phyloP scores from a whole-genome alignment of 1,284 basidiomycete genomes.

The Naganishia cerealis region DNA sequence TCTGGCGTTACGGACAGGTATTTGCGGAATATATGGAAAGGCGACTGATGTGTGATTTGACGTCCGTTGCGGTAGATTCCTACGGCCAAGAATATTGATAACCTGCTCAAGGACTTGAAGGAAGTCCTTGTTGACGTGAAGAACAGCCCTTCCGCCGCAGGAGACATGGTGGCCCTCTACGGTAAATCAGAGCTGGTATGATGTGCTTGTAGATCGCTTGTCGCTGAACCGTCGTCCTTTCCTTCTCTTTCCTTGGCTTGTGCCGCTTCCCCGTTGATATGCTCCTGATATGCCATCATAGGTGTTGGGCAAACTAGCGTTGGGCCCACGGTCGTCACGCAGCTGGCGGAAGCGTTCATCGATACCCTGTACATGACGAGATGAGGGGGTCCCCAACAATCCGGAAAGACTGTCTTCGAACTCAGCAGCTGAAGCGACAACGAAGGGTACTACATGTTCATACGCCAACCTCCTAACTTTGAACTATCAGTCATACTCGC shows the following conservation, averaged over 20 bases:
- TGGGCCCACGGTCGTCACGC: conserved; percentile 82
- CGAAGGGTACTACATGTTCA: neutral
- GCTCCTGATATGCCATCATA: conserved; percentile 43
- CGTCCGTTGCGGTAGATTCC: conserved; percentile 56
- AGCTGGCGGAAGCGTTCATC: conserved; percentile 76
- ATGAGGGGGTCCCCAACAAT: neutral
- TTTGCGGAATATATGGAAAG: neutral
- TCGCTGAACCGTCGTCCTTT: neutral
- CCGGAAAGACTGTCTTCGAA: neutral
- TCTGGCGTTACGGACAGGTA: neutral
- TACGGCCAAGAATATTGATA: conserved; percentile 48
- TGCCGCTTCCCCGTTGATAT: neutral
- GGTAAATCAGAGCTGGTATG: conserved; percentile 60
- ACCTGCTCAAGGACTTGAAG: conserved; percentile 62
- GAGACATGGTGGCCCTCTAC: conserved; percentile 82
- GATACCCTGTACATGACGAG: conserved; percentile 76
- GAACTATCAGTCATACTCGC: too few relatives aligned
- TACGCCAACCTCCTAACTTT: neutral
- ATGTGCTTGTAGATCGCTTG: neutral
- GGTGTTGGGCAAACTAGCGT: conserved; percentile 84
- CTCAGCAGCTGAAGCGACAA: neutral
- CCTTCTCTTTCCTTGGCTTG: neutral
- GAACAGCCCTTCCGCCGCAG: conserved; percentile 57
- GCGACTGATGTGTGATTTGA: neutral
- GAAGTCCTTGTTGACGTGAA: conserved; percentile 78